Percentiles rank a stretch among this genome's conserved stretches.
phyloP scores from a whole-genome alignment of 805 yeast species.

The Kregervanrija fluxuum region DNA sequence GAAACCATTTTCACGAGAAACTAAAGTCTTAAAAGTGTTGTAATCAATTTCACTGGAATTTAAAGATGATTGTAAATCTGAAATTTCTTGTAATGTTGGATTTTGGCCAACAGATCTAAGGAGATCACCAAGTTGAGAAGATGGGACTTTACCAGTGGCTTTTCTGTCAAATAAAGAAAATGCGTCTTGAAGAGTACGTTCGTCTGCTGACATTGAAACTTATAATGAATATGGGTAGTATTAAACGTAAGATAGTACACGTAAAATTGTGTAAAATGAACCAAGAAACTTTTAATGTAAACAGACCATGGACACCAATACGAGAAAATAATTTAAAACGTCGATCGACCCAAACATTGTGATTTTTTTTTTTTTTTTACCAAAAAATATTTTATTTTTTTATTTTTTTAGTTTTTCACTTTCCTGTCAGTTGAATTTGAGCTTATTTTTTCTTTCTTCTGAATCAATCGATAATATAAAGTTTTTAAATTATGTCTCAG shows the following conservation, averaged over 20 bases:
- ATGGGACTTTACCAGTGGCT: conserved; percentile 86
- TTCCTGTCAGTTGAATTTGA: background rate
- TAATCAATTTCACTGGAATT: conserved; percentile 48
- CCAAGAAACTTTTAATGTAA: too few relatives aligned
- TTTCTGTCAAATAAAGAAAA: conserved; percentile 94
- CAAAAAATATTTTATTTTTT: background rate
- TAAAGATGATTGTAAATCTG: conserved; percentile 40
- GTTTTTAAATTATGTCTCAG: conserved; percentile 8
- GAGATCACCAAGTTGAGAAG: conserved; percentile 82
- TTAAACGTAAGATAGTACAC: too few relatives aligned
- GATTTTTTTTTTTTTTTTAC: conserved; percentile 1
- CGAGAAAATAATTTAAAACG: too few relatives aligned
- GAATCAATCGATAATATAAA: conserved; percentile 11
- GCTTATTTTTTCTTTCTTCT: background rate
- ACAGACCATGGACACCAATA: too few relatives aligned
- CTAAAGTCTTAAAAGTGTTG: conserved; percentile 67
- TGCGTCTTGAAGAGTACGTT: conserved; percentile 71
- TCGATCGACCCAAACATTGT: too few relatives aligned
- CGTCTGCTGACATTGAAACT: conserved; percentile 7
- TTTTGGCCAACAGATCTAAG: conserved; percentile 97
- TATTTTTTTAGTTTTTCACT: too few relatives aligned
- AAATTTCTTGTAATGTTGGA: conserved; percentile 88
- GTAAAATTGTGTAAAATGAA: too few relatives aligned
- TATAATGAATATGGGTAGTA: background rate
- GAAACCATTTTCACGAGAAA: conserved; percentile 84